These are phyloP conservation scores for Tylopilus sp. DNA, from an alignment of 1,284 basidiomycete species.

Conservation along the genomic window DNA sequence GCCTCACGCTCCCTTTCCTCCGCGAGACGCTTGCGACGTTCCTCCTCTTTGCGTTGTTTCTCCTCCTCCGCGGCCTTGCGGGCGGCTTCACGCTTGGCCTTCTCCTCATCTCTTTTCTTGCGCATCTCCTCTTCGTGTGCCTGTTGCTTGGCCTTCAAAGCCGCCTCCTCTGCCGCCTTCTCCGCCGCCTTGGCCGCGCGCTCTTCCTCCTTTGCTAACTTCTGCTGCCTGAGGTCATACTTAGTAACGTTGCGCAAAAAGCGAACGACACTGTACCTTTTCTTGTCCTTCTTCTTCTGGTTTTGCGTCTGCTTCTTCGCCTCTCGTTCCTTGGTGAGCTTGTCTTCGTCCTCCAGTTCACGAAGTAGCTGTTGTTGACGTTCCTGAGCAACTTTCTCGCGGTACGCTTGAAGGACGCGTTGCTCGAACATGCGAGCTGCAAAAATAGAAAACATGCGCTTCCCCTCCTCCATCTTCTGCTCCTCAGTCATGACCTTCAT, in stretches of 20 bases:
- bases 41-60: constrained; percentile 71
- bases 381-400: constrained; percentile 90
- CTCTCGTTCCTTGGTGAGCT: constrained; percentile 76
- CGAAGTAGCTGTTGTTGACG: constrained; percentile 82
- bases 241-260: constrained; percentile 6
- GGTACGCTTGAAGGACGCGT: constrained; percentile 89
- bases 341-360: constrained; percentile 89
- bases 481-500: constrained; percentile 72
- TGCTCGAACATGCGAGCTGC: constrained; percentile 99
- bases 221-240: constrained; percentile 65
- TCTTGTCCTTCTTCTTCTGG: constrained; percentile 99
- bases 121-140: constrained; percentile 63
- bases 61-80: constrained; percentile 81
- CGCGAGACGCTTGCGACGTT: constrained; percentile 66
- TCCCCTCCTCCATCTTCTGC: constrained; percentile 98
- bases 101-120: constrained; percentile 71
- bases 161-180: constrained; percentile 77
- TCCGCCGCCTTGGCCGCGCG: constrained; percentile 76
- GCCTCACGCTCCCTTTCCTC: constrained; percentile 64
- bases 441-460: constrained; percentile 99
- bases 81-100: constrained; percentile 66
- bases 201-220: constrained; percentile 90
- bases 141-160: constrained; percentile 60
- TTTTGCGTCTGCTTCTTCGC: constrained; percentile 94
- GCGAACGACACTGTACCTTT: constrained; percentile 51